Base-by-base conservation (phyloP, 768 basidiomycete species). In the Porphyrellus cyaneotinctus region DNA sequence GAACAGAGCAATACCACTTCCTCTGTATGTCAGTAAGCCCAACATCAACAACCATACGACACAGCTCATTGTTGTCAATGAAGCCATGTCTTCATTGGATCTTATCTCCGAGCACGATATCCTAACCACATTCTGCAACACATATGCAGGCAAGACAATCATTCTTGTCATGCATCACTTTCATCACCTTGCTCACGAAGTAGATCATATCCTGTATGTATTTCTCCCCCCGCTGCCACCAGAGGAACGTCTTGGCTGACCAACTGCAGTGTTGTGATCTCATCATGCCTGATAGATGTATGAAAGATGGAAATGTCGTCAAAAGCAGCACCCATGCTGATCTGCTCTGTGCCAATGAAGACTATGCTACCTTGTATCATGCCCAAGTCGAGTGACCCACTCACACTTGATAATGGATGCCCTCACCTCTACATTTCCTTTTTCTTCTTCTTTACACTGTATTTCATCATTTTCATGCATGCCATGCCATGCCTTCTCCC, bases 11-110 rank as follows among this genome's bases (percentile, higher is more conserved):
- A 70, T 99, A 98, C 97, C 95, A 97, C 66, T 95, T 97, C 26
- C 93, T 75, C 67, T 99, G 97, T 92, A 99, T 94, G 22, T 97
- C 94, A 8, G 93, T 88, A 53, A 98, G 80, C 46, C 95, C 95
- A 46, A 99, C 89, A 43, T 66, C 1, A 39, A 59, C 17, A 35
- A 62, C 22, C 67, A 64, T 12, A 54, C 74, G 4, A 70, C 76
- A 23, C 74, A 71, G 26, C 74, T 84, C 12, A 66, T 83, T 15
- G 73, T 79, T 3, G 73, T 79, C 3, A 83, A 85, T 54, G 83
- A 85, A 60, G 81, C 83, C 0, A 82, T 74, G 35, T 80, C 81
- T 0, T 75, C 79, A 3, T 57, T 84, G 36, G 84, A 85, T 47
- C 75, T 84, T 8, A 65, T 77, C 39, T 77, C 73, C 0, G 84